phyloP scores from a whole-genome alignment of 2,329 filamentous ascomycete genomes.

The Monilinia polystroma region DNA sequence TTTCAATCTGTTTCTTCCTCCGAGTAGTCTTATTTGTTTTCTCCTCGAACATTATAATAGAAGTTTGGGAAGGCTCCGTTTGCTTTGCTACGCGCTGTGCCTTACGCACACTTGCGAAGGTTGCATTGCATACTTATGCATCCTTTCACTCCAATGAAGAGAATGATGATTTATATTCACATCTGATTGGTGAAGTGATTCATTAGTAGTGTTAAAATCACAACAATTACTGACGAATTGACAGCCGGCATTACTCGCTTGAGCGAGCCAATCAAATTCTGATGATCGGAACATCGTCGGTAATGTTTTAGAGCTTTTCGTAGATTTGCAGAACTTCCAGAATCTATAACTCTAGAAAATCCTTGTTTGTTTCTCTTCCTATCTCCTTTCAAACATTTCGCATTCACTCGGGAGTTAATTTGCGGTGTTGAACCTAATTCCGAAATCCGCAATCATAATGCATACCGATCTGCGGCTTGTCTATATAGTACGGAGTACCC shows the following conservation, averaged over 20 bases:
- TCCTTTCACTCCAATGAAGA: slow-evolving; percentile 7
- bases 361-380: too few species aligned
- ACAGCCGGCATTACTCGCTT: not conserved
- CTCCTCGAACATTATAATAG: slow-evolving; percentile 2
- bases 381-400: not conserved
- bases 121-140: slow-evolving; percentile 10
- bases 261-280: not conserved
- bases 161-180: not conserved
- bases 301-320: not conserved
- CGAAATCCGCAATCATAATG: not conserved
- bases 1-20: not conserved
- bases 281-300: not conserved
- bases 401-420: not conserved
- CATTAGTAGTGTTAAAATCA: not conserved
- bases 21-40: not conserved
- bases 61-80: not conserved
- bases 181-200: slow-evolving; percentile 2
- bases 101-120: slow-evolving; percentile 12
- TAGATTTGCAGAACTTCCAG: not conserved
- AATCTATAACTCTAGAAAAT: not conserved
- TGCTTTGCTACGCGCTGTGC: slow-evolving; percentile 17
- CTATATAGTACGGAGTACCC: not conserved
- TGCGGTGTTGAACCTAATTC: not conserved
- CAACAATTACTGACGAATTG: not conserved
- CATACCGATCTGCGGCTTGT: not conserved